phyloP scores from a whole-genome alignment of 352 stramenopile genomes.

The Phytophthora citricola region DNA sequence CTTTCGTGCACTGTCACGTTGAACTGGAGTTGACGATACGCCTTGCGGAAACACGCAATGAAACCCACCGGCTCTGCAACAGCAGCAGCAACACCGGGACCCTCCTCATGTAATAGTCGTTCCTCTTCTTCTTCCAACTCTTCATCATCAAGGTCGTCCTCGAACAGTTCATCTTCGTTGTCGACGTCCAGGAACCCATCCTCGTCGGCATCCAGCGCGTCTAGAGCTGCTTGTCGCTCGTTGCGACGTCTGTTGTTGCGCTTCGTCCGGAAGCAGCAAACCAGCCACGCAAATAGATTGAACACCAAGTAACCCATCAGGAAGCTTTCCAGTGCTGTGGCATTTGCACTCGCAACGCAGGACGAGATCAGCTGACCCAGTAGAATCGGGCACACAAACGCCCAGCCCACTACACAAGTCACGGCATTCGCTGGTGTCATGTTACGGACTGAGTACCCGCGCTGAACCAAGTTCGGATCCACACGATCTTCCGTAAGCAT shows the following conservation, averaged over 20 bases:
- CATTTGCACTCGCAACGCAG: conserved; percentile 56
- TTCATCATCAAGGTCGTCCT: conserved; percentile 45
- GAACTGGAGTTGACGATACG: conserved; percentile 76
- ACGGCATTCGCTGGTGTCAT: conserved; percentile 63
- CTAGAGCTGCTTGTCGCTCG: conserved; percentile 39
- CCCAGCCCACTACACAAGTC: conserved; percentile 66
- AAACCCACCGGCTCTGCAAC: conserved; percentile 45
- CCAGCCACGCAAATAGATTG: conserved; percentile 75
- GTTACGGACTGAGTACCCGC: conserved; percentile 80
- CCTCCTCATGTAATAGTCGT: conserved; percentile 20
- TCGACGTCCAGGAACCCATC: conserved; percentile 44
- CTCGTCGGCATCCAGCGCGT: conserved; percentile 46
- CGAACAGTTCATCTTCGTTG: conserved; percentile 46
- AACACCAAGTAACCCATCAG: conserved; percentile 80
- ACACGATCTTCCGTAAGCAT: conserved; percentile 69
- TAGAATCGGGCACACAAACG: conserved; percentile 71
- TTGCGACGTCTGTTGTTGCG: conserved; percentile 50
- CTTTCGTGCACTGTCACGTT: conserved; percentile 78
- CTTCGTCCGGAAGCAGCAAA: conserved; percentile 76
- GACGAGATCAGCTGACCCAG: conserved; percentile 67
- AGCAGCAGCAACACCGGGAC: conserved; percentile 11
- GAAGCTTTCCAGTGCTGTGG: conserved; percentile 67
- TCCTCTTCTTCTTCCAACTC: conserved; percentile 45
- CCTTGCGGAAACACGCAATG: conserved; percentile 60
- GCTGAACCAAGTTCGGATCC: conserved; percentile 56